Evolutionary conservation across 805 yeast genomes (phyloP), one percentile per base, ranked within the genome.

Genomic region (Starmerella lactis-condensi): DNA sequence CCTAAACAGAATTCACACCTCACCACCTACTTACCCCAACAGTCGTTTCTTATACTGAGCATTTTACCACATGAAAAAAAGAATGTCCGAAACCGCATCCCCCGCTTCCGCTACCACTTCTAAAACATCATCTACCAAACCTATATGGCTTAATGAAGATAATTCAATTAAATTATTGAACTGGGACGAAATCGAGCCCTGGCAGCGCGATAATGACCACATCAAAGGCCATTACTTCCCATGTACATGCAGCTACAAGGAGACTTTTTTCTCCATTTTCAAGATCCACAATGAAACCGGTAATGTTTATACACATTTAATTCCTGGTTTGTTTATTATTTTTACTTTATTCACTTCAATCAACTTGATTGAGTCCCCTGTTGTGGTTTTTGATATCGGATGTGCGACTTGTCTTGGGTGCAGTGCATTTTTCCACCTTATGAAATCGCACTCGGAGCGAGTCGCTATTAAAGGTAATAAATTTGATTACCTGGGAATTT

Each of bases 131-230:
- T n/a, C n/a, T n/a, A n/a, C n/a, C n/a, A n/a, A n/a, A n/a, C n/a
- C n/a, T n/a, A n/a, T n/a, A n/a, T n/a, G n/a, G n/a, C n/a, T n/a
- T n/a, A n/a, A n/a, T n/a, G n/a, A n/a, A n/a, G n/a, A n/a, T n/a
- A n/a, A n/a, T n/a, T n/a, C n/a, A n/a, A n/a, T n/a, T 10, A 33
- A 17, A 14, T 26, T 36, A 6, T 25, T 47, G 22, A 36, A 39
- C 22, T 74, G 62, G 57, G 63, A 69, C 36, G 74, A 74, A 40
- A 48, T 76, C 17, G 76, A 72, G 16, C 64, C 54, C 11, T 75
- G 89, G 89, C 82, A 74, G 46, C 59, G 64, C 36, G 89, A 76
- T 46, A 76, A 76, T 48, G 75, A 71, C 41, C 70, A 51, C 46
- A 75, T 76, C 28, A 47, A 57, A 24, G 56, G 69, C 1, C 81